phyloP scores from a whole-genome alignment of 176 grass and related monocot genomes.

The Triticum turgidum region DNA sequence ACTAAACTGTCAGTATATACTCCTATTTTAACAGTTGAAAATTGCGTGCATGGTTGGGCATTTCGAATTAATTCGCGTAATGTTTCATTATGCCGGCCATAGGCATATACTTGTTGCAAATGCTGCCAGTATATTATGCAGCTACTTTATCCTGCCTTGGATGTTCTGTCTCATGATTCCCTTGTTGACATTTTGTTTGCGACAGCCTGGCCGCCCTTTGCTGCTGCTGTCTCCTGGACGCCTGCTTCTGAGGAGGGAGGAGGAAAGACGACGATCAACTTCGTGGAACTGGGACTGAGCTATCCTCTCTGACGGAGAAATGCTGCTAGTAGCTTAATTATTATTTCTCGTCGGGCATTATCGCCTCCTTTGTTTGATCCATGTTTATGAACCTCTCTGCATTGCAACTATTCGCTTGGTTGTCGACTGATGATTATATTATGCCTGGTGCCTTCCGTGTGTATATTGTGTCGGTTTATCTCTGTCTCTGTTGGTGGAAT shows the following conservation, averaged over 20 bases:
- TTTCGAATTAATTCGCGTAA: neutral
- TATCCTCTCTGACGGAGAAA: neutral
- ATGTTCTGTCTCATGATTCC: neutral
- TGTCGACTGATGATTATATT: slow-evolving; percentile 2
- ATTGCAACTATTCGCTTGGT: neutral
- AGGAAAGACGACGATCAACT: neutral
- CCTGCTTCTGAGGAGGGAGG: slow-evolving; percentile 47
- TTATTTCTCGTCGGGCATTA: slow-evolving; percentile 16
- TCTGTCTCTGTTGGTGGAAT: neutral
- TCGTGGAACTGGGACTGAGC: neutral
- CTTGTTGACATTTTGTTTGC: neutral
- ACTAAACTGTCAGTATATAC: no score
- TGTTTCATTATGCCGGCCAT: neutral
- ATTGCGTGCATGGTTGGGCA: neutral
- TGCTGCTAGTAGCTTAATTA: slow-evolving; percentile 11
- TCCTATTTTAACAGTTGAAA: no score
- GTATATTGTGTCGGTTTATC: neutral
- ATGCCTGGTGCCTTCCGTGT: neutral
- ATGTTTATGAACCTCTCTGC: slow-evolving; percentile 14
- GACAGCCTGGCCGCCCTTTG: slow-evolving; percentile 62
- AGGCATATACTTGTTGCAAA: neutral
- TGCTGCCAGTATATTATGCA: neutral
- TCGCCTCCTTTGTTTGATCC: neutral
- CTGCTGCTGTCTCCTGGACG: slow-evolving; percentile 65
- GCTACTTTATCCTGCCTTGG: neutral